Evolutionary conservation across 1,284 basidiomycete species (phyloP).

Genomic region (Rhodotorula glutinis): DNA sequence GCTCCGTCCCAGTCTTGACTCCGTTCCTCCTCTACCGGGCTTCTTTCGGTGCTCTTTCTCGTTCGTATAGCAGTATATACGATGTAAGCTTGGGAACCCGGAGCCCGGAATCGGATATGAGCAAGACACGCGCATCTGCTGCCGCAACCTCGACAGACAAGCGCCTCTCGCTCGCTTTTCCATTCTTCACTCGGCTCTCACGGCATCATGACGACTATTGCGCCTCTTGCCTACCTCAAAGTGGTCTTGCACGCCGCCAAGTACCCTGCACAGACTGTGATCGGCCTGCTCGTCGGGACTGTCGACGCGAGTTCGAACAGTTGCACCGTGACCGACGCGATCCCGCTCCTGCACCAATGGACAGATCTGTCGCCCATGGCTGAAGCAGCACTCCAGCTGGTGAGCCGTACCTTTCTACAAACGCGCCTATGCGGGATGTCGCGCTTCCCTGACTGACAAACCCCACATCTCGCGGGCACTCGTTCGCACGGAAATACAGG

Average conservation of each 20-base stretch:
- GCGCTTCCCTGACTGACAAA: not conserved
- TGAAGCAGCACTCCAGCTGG: constrained; percentile 71
- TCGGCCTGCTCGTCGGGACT: constrained; percentile 50
- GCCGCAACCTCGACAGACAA: too few relatives aligned
- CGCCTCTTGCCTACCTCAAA: constrained; percentile 9
- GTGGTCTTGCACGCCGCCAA: constrained; percentile 63
- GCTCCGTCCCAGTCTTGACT: too few relatives aligned
- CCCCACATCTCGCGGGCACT: not conserved
- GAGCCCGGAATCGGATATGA: too few relatives aligned
- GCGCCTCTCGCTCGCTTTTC: not conserved
- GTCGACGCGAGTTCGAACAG: constrained; percentile 6
- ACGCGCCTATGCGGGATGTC: not conserved
- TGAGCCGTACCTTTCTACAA: constrained; percentile 46
- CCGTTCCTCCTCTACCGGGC: too few relatives aligned
- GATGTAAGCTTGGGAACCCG: too few relatives aligned
- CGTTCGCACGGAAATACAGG: constrained; percentile 11
- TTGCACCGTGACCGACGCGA: constrained; percentile 53
- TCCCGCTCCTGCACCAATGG: constrained; percentile 75
- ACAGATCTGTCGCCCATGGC: constrained; percentile 71
- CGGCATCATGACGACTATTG: not conserved
- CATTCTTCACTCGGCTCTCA: too few relatives aligned
- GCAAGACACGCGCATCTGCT: too few relatives aligned
- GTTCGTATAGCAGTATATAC: too few relatives aligned
- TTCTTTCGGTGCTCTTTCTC: too few relatives aligned
- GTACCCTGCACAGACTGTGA: constrained; percentile 46